phyloP scores from a whole-genome alignment of 2,329 filamentous ascomycete species.

The Pyricularia grisea region DNA sequence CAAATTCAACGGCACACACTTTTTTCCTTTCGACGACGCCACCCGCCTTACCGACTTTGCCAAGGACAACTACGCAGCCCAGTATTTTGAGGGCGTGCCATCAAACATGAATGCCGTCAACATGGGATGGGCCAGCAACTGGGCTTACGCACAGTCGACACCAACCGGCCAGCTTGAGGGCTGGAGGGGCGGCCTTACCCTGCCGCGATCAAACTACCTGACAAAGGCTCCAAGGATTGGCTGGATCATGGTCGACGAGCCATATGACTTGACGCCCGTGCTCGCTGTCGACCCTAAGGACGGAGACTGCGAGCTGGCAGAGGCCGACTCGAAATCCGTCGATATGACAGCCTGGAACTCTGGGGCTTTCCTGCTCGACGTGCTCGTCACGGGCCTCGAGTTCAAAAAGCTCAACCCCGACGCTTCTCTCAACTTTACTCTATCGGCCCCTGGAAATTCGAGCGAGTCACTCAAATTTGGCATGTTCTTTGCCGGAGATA shows the following conservation, averaged over 20 bases:
- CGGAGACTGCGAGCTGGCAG: not conserved
- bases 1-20: slow-evolving; percentile 56
- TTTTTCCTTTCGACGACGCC: slow-evolving; percentile 31
- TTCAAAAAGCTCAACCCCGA: slow-evolving; percentile 14
- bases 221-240: slow-evolving; percentile 39
- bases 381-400: slow-evolving; percentile 35
- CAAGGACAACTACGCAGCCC: slow-evolving; percentile 46
- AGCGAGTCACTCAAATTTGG: slow-evolving; percentile 40
- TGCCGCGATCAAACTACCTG: slow-evolving; percentile 42
- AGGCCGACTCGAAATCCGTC: not conserved
- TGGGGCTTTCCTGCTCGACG: slow-evolving; percentile 43
- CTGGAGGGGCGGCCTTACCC: slow-evolving; percentile 41
- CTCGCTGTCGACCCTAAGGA: slow-evolving; percentile 20
- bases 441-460: slow-evolving; percentile 27
- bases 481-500: slow-evolving; percentile 36
- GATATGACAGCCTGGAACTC: slow-evolving; percentile 36
- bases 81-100: slow-evolving; percentile 41
- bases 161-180: slow-evolving; percentile 42
- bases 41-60: slow-evolving; percentile 34
- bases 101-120: slow-evolving; percentile 30
- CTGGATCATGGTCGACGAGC: slow-evolving; percentile 38
- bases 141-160: slow-evolving; percentile 45
- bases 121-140: slow-evolving; percentile 50
- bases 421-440: slow-evolving; percentile 13
- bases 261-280: slow-evolving; percentile 36